Evolutionary conservation across 495 filamentous ascomycete genomes (phyloP), one percentile per base, ranked within the genome.

Genomic region (Trichoderma virens): DNA sequence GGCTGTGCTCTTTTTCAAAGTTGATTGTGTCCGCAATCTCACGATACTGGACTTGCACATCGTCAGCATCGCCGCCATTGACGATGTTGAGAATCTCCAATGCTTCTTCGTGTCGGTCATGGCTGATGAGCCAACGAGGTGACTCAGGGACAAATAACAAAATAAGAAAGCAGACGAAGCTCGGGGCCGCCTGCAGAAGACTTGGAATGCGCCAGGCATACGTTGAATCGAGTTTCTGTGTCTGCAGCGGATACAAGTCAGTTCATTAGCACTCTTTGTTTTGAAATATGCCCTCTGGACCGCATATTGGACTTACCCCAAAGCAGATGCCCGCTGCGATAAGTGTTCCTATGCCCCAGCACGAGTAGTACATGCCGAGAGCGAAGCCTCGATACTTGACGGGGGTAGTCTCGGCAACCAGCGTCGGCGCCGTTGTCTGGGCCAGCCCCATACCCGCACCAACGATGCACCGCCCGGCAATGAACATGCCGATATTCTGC

Each of bases 151-250:
- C 51, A 35, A 70, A 67, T 62, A 62, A 63, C n/a, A 60, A 32
- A 30, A 60, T 16, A 23, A 31, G 16, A 60, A 60, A 25, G 27
- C 59, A 60, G 27, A 71, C 18, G 25, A 68, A 8, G 20, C 65
- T 65, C 25, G 65, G 67, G 14, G 62, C 41, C 25, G 30, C 32
- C 63, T 71, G 69, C 6, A 71, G 51, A 28, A 69, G 38, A 25
- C 63, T 65, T 45, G 69, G 69, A 62, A 69, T 65, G 30, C 69
- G 23, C 69, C 69, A 71, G 30, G 63, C 59, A 64, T 65, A 71
- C 47, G 66, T 45, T 11, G 43, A 64, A 8, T 20, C 11, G n/a
- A 69, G 54, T 2, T 45, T 59, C 8, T 60, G 5, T n/a, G 69
- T 71, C 13, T 67, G 13, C 9, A 71, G 41, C 16, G 62, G 30